These are phyloP conservation scores for Euphrasia arctica DNA, from an alignment of 305 asterid genomes.

Conservation along the genomic window DNA sequence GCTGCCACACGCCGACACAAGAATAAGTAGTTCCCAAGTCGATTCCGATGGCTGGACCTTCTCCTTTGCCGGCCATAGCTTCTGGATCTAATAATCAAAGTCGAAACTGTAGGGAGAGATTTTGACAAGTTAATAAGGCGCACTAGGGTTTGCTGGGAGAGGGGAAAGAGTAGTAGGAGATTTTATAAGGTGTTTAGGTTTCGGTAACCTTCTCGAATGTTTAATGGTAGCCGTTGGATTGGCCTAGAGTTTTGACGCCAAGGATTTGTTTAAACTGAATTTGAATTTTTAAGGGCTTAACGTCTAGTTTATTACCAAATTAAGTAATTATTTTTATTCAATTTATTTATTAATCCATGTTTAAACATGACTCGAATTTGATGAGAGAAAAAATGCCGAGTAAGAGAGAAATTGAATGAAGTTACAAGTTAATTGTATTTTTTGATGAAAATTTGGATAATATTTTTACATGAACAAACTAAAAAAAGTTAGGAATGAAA, in stretches of 20 bases:
- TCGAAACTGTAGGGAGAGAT: background rate
- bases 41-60: constrained; percentile 82
- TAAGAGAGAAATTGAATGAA: too few relatives aligned
- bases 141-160: constrained; percentile 28
- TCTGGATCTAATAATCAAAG: constrained; percentile 12
- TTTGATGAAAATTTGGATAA: too few relatives aligned
- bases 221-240: constrained; percentile 46
- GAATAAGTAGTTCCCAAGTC: constrained; percentile 85
- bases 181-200: too few relatives aligned
- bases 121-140: background rate
- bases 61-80: constrained; percentile 76
- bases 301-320: too few relatives aligned
- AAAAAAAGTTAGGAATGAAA: too few relatives aligned
- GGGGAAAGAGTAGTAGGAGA: too few relatives aligned
- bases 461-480: too few relatives aligned
- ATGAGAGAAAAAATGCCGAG: too few relatives aligned
- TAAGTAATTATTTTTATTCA: too few relatives aligned
- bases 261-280: background rate
- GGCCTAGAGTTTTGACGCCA: constrained; percentile 20
- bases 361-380: too few relatives aligned
- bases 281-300: background rate
- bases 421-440: too few relatives aligned
- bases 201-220: constrained; percentile 51
- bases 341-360: too few relatives aligned
- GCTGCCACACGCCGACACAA: constrained; percentile 89